These are phyloP conservation scores for Oemleria cerasiformis DNA, from an alignment of 306 rosid species.

Conservation along the genomic window DNA sequence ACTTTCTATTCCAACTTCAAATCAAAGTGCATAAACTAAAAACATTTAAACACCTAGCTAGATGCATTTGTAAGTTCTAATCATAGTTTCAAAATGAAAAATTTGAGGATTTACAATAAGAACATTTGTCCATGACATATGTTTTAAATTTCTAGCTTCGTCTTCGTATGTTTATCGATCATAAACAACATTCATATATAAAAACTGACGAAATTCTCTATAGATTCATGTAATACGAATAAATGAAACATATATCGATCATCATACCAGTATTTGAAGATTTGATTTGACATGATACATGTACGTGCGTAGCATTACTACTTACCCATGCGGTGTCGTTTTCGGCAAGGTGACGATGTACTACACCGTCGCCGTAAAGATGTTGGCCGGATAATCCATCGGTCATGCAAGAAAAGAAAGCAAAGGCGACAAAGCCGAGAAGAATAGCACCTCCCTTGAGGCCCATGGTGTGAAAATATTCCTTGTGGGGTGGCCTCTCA, in stretches of 20 bases:
- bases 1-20: too few species aligned
- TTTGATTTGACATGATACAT: too few species aligned
- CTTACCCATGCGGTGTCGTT: slow-evolving; percentile 2
- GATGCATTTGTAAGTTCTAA: not conserved
- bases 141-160: too few species aligned
- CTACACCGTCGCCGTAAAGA: not conserved
- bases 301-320: not conserved
- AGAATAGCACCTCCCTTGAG: slow-evolving; percentile 2
- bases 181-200: too few species aligned
- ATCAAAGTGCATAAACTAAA: not conserved
- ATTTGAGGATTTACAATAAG: not conserved
- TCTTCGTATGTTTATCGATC: too few species aligned
- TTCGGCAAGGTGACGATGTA: not conserved
- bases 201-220: too few species aligned
- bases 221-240: too few species aligned
- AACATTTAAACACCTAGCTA: not conserved
- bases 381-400: slow-evolving; percentile 8
- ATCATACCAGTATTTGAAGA: too few species aligned
- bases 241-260: too few species aligned
- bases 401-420: slow-evolving; percentile 11
- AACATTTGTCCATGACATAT: too few species aligned
- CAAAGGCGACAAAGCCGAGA: slow-evolving; percentile 9
- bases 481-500: not conserved
- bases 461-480: slow-evolving; percentile 1
- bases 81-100: not conserved